These are phyloP conservation scores for Misopates orontium DNA, from an alignment of 257 asterid species.

Conservation along the genomic window DNA sequence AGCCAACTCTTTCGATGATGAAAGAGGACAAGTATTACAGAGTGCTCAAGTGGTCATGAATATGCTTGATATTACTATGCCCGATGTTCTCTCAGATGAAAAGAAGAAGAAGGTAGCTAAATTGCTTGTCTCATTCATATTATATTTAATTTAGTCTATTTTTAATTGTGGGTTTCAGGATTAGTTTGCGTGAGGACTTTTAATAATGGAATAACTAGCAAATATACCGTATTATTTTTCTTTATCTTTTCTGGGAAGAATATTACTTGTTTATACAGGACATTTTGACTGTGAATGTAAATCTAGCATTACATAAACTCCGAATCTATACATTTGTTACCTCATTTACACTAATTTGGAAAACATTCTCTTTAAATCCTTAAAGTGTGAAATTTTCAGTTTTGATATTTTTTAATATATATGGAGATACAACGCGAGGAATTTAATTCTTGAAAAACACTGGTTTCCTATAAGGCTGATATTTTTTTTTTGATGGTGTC, in stretches of 20 bases:
- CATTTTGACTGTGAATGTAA: not conserved
- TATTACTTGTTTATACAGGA: not conserved
- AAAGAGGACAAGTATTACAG: constrained; percentile 67
- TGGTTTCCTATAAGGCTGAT: constrained; percentile 1
- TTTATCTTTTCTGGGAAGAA: not conserved
- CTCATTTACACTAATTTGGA: not conserved
- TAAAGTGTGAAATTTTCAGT: constrained; percentile 8
- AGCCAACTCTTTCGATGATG: constrained; percentile 41
- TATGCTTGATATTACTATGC: constrained; percentile 84
- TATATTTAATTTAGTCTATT: constrained; percentile 22
- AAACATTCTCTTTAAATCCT: constrained; percentile 14
- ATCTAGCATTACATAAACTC: constrained; percentile 4
- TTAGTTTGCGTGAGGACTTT: constrained; percentile 20
- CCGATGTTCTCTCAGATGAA: constrained; percentile 68
- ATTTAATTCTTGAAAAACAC: constrained; percentile 9
- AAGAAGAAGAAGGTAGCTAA: constrained; percentile 74
- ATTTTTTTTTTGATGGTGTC: constrained; percentile 21
- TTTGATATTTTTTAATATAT: constrained; percentile 4
- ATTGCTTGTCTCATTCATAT: constrained; percentile 16
- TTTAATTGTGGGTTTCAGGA: constrained; percentile 1
- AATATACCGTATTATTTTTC: not conserved
- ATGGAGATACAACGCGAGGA: not conserved
- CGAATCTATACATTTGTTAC: not conserved
- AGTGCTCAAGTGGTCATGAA: constrained; percentile 72
- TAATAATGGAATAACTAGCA: constrained; percentile 1